These are phyloP conservation scores for Alectoria sarmentosa DNA, from an alignment of 495 filamentous ascomycete species.

Conservation along the genomic window DNA sequence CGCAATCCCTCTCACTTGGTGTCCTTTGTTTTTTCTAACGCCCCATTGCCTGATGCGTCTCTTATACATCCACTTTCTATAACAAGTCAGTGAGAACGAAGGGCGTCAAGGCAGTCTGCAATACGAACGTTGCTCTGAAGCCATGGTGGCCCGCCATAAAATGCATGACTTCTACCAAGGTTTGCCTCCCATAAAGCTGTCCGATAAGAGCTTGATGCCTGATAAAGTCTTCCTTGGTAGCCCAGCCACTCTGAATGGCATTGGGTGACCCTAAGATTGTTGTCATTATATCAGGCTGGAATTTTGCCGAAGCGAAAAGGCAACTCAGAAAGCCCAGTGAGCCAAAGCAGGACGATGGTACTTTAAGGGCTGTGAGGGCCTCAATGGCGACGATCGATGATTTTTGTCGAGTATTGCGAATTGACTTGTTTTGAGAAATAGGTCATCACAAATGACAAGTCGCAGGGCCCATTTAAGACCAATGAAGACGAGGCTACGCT, in stretches of 20 bases:
- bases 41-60: slow-evolving; percentile 27
- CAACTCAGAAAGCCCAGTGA: no score
- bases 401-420: not conserved
- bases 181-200: not conserved
- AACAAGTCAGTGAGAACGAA: not conserved
- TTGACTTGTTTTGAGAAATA: no score
- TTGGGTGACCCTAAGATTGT: no score
- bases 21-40: slow-evolving; percentile 27
- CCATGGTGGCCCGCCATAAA: not conserved
- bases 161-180: not conserved
- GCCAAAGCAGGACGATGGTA: no score
- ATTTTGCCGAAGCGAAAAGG: no score
- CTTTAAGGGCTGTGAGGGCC: not conserved
- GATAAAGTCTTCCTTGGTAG: not conserved
- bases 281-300: no score
- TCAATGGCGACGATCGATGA: not conserved
- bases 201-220: not conserved
- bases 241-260: not conserved
- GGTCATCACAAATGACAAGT: not conserved
- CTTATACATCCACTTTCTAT: slow-evolving; percentile 22
- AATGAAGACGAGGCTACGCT: not conserved
- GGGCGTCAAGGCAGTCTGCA: not conserved
- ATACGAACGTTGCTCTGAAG: not conserved
- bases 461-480: not conserved
- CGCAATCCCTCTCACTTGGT: slow-evolving; percentile 29